Conservation (phyloP, 75 land plant genomes). For the Pinus albicaulis region DNA sequence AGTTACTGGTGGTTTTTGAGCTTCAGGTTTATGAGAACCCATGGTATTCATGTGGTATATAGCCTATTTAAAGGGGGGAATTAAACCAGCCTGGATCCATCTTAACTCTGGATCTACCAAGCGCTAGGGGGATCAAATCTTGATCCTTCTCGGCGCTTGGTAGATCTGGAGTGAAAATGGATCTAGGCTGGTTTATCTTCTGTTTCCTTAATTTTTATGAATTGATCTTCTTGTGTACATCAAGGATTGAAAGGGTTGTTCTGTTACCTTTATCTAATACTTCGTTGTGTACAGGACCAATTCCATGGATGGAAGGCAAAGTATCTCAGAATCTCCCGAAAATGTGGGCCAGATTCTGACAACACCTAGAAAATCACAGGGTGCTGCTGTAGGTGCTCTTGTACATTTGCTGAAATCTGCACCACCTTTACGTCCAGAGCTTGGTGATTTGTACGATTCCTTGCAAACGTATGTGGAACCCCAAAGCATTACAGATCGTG, state of each 20-base stretch:
- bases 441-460: conserved; percentile 27
- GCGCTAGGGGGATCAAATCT: too few relatives aligned
- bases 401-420: conserved; percentile 79
- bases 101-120: too few relatives aligned
- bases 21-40: too few relatives aligned
- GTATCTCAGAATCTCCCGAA: conserved; percentile 23
- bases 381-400: conserved; percentile 88
- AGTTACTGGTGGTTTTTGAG: too few relatives aligned
- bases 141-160: too few relatives aligned
- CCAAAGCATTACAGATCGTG: conserved; percentile 11
- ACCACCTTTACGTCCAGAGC: conserved; percentile 69
- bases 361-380: conserved; percentile 47
- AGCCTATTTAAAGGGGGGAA: too few relatives aligned
- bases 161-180: too few relatives aligned
- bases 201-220: background rate
- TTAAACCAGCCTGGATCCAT: too few relatives aligned
- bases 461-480: conserved; percentile 14
- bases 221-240: background rate
- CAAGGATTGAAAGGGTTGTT: conserved; percentile 3
- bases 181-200: background rate
- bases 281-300: conserved; percentile 28
- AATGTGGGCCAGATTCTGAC: conserved; percentile 7
- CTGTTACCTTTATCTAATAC: background rate
- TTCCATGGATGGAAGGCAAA: conserved; percentile 32
- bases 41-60: too few relatives aligned